phyloP scores from a whole-genome alignment of 106 monocot species.

The Allium cepa region DNA sequence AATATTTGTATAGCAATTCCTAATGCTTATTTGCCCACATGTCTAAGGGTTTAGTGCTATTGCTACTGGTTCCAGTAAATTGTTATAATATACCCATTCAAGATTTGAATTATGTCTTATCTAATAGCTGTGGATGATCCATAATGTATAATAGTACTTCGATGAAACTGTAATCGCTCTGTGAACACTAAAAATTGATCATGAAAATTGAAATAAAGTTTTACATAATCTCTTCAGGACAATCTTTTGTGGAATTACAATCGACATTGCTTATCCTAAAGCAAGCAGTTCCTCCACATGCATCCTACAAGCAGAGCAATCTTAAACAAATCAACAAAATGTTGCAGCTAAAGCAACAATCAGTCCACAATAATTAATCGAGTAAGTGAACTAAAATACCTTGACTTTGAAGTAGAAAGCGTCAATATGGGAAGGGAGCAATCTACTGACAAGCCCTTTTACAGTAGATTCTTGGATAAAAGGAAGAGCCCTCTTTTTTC shows the following conservation, averaged over 20 bases:
- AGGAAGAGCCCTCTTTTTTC: slow-evolving; percentile 35
- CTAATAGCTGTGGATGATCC: too few relatives aligned
- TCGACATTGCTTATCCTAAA: slow-evolving; percentile 56
- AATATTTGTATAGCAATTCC: too few relatives aligned
- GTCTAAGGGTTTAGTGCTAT: too few relatives aligned
- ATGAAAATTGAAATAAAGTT: not conserved
- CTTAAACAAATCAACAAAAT: not conserved
- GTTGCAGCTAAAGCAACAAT: too few relatives aligned
- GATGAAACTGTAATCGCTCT: too few relatives aligned
- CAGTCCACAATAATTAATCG: too few relatives aligned
- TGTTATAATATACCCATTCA: too few relatives aligned
- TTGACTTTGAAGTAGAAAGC: slow-evolving; percentile 64
- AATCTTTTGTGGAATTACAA: slow-evolving; percentile 8
- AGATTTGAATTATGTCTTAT: too few relatives aligned
- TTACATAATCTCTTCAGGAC: slow-evolving; percentile 57
- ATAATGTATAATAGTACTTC: too few relatives aligned
- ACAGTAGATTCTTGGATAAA: slow-evolving; percentile 57
- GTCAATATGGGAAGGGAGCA: slow-evolving; percentile 58
- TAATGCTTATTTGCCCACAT: too few relatives aligned
- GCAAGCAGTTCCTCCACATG: slow-evolving; percentile 52
- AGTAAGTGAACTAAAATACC: slow-evolving; percentile 2
- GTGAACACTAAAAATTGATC: too few relatives aligned
- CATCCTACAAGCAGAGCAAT: slow-evolving; percentile 30
- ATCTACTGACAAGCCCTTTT: slow-evolving; percentile 39
- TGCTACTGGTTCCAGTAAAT: too few relatives aligned